Conservation (phyloP, 2,329 filamentous ascomycete species). For the Corniculantispora saksenae region DNA sequence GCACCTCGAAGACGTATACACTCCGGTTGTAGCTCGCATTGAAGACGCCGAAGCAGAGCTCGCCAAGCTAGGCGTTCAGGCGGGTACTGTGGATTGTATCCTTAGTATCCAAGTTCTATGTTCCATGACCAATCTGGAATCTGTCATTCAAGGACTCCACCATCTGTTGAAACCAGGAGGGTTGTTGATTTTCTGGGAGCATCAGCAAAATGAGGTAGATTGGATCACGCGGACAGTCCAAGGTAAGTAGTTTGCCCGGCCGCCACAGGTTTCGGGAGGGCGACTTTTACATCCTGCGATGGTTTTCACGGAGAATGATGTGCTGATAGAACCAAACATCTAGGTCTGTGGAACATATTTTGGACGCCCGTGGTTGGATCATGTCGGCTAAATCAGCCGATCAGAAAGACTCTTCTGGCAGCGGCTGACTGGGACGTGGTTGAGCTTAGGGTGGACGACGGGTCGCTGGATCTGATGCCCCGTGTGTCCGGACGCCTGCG, state of each 20-base stretch:
- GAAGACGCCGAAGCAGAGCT: conserved; percentile 39
- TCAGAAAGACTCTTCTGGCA: background rate
- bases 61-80: conserved; percentile 35
- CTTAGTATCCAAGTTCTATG: conserved; percentile 45
- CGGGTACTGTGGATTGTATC: conserved; percentile 41
- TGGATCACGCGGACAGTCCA: conserved; percentile 31
- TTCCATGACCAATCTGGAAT: conserved; percentile 33
- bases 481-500: background rate
- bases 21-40: conserved; percentile 36
- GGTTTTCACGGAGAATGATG: background rate
- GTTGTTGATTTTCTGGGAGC: conserved; percentile 49
- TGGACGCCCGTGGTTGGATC: conserved; percentile 5
- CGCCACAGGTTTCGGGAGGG: too few species aligned
- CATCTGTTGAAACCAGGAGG: conserved; percentile 45
- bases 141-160: conserved; percentile 34
- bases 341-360: conserved; percentile 9
- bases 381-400: conserved; percentile 11
- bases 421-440: conserved; percentile 14
- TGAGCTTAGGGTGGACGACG: background rate
- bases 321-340: background rate
- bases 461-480: conserved; percentile 14
- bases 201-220: conserved; percentile 30
- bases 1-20: conserved; percentile 37
- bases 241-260: conserved; percentile 25
- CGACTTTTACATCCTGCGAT: background rate